Conservation (phyloP, 306 rosid species). For the Trichosanthes cucumerina region DNA sequence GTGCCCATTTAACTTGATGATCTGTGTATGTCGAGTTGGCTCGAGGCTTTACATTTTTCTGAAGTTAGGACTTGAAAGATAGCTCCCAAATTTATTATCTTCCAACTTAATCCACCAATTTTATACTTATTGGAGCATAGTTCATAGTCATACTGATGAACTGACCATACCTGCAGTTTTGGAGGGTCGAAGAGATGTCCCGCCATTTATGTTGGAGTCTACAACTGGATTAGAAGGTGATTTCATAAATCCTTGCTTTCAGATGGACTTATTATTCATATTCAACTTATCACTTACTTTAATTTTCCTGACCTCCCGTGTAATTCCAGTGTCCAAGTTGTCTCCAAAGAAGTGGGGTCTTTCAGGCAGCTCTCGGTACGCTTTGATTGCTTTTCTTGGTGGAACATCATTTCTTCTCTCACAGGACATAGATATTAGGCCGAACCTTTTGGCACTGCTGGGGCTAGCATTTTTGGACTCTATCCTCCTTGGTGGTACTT, state of each 20-base stretch:
- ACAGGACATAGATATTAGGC: conserved; percentile 78
- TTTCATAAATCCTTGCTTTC: conserved; percentile 4
- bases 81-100: background rate
- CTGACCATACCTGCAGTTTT: conserved; percentile 35
- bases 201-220: conserved; percentile 64
- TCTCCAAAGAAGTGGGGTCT: conserved; percentile 97
- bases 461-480: conserved; percentile 76
- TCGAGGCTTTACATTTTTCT: background rate
- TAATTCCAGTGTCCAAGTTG: conserved; percentile 56
- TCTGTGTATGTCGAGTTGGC: background rate
- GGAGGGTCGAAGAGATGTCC: conserved; percentile 74
- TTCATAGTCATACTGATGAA: background rate
- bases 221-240: conserved; percentile 91
- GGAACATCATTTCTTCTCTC: conserved; percentile 67
- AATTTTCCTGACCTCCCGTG: background rate
- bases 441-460: conserved; percentile 65
- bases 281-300: background rate
- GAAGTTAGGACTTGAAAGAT: background rate
- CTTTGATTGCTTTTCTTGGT: conserved; percentile 57
- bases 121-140: background rate
- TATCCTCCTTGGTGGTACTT: conserved; percentile 75
- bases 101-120: background rate
- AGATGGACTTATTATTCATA: no score
- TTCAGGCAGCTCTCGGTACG: conserved; percentile 50
- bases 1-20: background rate